Conservation (phyloP, 768 basidiomycete genomes). For the Kwoniella pini region DNA sequence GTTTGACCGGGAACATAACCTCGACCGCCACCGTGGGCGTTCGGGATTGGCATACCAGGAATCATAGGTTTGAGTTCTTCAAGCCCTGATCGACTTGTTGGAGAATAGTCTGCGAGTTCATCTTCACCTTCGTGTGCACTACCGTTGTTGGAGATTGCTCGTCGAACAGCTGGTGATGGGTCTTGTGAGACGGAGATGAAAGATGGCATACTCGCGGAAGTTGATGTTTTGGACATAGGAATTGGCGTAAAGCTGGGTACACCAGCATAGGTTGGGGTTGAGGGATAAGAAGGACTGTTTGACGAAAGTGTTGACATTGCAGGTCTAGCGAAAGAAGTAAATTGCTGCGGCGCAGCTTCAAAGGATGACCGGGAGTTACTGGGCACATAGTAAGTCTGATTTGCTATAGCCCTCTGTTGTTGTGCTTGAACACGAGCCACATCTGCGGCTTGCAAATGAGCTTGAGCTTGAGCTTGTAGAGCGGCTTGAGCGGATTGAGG, state of each 20-base stretch:
- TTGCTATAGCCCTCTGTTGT: conserved; percentile 11
- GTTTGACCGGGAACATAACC: conserved; percentile 54
- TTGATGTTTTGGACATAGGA: conserved; percentile 16
- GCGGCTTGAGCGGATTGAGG: conserved; percentile 25
- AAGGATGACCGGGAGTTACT: conserved; percentile 14
- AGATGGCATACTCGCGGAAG: conserved; percentile 17
- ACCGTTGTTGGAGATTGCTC: conserved; percentile 9
- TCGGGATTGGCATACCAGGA: conserved; percentile 37
- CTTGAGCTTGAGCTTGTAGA: conserved; percentile 40
- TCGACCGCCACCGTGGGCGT: conserved; percentile 51
- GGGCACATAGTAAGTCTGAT: conserved; percentile 11
- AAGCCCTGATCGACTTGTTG: background rate
- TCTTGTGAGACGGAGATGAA: conserved; percentile 11
- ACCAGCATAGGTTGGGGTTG: conserved; percentile 22
- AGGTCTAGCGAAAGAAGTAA: conserved; percentile 4
- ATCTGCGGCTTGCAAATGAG: conserved; percentile 36
- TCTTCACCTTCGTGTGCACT: conserved; percentile 31
- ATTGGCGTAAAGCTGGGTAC: conserved; percentile 12
- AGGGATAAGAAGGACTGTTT: conserved; percentile 26
- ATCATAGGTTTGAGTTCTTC: conserved; percentile 32
- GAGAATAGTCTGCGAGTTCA: conserved; percentile 32
- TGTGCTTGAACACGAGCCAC: conserved; percentile 26
- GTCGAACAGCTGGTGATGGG: conserved; percentile 13
- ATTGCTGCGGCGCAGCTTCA: conserved; percentile 7
- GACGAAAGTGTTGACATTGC: conserved; percentile 15